These are phyloP conservation scores for Heterobasidion occidentale DNA, from an alignment of 1,284 basidiomycete genomes.

Conservation along the genomic window DNA sequence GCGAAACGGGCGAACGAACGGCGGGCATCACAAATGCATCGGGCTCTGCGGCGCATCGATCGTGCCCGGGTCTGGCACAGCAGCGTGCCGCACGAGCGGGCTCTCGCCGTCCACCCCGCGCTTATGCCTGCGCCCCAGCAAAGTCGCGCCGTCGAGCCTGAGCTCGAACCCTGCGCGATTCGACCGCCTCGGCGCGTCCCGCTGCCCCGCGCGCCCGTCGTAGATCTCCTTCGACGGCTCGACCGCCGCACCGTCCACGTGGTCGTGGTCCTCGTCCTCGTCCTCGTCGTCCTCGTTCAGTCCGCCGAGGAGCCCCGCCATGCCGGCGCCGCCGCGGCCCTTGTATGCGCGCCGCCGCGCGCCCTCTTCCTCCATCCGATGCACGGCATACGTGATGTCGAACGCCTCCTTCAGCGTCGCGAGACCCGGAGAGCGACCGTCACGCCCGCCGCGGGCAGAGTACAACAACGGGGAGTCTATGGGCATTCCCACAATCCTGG, in stretches of 20 bases:
- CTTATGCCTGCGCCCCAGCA: slow-evolving; percentile 68
- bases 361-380: slow-evolving; percentile 98
- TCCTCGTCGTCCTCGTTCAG: slow-evolving; percentile 94
- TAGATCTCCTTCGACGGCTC: slow-evolving; percentile 32
- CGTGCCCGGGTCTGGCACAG: background rate
- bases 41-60: slow-evolving; percentile 11
- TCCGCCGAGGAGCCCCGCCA: slow-evolving; percentile 69
- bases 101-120: slow-evolving; percentile 7
- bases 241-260: slow-evolving; percentile 11
- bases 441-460: slow-evolving; percentile 70
- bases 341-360: slow-evolving; percentile 77
- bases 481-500: slow-evolving; percentile 42
- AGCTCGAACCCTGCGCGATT: slow-evolving; percentile 60
- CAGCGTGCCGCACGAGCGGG: slow-evolving; percentile 3
- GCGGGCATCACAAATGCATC: slow-evolving; percentile 9
- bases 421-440: slow-evolving; percentile 88
- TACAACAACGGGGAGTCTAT: slow-evolving; percentile 90
- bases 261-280: slow-evolving; percentile 31
- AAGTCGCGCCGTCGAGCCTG: slow-evolving; percentile 76
- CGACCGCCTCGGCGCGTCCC: slow-evolving; percentile 46
- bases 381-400: slow-evolving; percentile 98
- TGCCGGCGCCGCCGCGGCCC: slow-evolving; percentile 64
- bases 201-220: slow-evolving; percentile 70
- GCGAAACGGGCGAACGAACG: too few species aligned
- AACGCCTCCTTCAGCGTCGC: slow-evolving; percentile 95